Evolutionary conservation across 2,329 filamentous ascomycete species (phyloP), one percentile per base, ranked within the genome.

Genomic region (Madurella mycetomatis): DNA sequence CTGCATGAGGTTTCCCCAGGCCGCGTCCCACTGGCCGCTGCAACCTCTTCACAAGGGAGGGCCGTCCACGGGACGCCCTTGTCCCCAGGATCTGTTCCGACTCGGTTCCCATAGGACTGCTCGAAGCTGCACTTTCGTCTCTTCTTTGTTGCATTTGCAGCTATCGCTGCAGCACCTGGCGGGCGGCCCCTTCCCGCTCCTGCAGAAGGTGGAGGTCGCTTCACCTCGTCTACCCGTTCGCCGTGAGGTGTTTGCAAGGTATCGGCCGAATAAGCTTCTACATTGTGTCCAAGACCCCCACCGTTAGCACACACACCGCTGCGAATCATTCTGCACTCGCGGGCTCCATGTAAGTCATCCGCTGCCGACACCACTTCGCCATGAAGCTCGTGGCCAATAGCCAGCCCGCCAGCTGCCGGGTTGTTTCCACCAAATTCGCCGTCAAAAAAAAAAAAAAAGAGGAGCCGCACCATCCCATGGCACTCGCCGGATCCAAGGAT

Each of bases 121-220:
- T 37, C 2, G 34, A 37, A 39, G 34, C 34, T 40, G 17, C 42
- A 16, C 39, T 45, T 47, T 41, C 51, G 41, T 16, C 42, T 53
- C 52, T 45, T 47, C 56, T 42, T 51, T 46, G 43, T 51, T 57
- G 49, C 52, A 51, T 56, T 56, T 59, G 58, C 58, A 57, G 55
- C 55, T 55, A 44, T 58, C 47, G 45, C 46, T 57, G 49, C 47
- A 54, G 49, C 49, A 48, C 46, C 48, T 50, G 45, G 55, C 56
- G 52, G 56, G 59, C 60, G 57, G 53, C 55, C 59, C 59, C 54
- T 74, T 73, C 69, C 72, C 71, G 70, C 69, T 69, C 69, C 67
- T 75, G 72, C 71, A 73, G 68, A 58, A 58, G 52, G 56, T 50
- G 51, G 53, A 49, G 49, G 47, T 43, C 47, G 39, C 47, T 50